Base-by-base conservation (phyloP, 1,139 yeast species). In the Yamadazyma jaroonii region DNA sequence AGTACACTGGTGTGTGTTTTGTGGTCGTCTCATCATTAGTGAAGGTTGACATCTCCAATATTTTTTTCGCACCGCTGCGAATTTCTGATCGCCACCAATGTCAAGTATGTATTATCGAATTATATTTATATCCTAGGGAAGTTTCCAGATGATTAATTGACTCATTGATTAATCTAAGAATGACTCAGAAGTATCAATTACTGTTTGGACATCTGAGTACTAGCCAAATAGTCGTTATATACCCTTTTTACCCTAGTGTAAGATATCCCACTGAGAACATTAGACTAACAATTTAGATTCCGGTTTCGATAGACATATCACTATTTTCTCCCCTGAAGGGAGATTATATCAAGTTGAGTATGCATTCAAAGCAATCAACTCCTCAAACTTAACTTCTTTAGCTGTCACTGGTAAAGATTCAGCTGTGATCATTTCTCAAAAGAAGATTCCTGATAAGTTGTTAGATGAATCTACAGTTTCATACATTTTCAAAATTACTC, bases 311-410 rank as follows among this genome's bases (percentile, higher is more conserved):
- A 85, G 98, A 72, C 98, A 92, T 64, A 92, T 92, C 61, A 92
- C 98, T 29, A 90, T 92, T 57, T 92, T 92, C 71, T 90, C 97
- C 34, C 98, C 98, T 20, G 98, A 92, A 63, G 98, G 98, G 36
- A 82, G 98, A 65, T 74, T 92, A 48, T 92, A 86, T 67, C 98
- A 92, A 67, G 98, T 90, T 27, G 96, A 92, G 62, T 92, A 92
- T 59, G 98, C 98, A 3, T 92, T 92, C 72, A 92, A 92, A 62
- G 97, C 98, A 7, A 89, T 94, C 61, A 92, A 90, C 56, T 81
- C 95, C 28, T 81, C 97, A 42, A 92, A 88, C 59, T 79, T 92
- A 57, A 92, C 96, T 33, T 84, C 95, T 21, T 61, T 92, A 41
- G 97, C 92, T 11, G 75, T 92, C 45, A 76, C 86, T 36, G 97